Evolutionary conservation across 2,329 filamentous ascomycete species (phyloP), one percentile per base, ranked within the genome.

Genomic region (Aspergillus sergii): DNA sequence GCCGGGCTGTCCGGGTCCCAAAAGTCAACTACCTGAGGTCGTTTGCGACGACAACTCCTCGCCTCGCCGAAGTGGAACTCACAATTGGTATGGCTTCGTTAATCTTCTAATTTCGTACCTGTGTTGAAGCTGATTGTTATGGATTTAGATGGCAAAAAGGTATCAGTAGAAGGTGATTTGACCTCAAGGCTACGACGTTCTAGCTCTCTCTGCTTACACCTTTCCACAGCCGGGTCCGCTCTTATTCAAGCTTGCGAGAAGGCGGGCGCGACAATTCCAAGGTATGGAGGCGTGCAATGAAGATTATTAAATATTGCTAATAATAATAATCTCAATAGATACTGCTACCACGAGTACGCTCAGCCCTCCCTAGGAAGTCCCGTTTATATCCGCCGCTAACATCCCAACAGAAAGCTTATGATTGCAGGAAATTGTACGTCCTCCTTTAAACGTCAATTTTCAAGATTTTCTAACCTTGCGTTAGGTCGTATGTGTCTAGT

Each of bases 161-260:
- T 99, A 61, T 97, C 93, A 67, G 93, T 99, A 79, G 93, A 97
- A 91, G 93, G 93, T 96, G 89, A 68, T 69, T 59, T 41, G 34
- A 19, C 10, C 58, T 36, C 43, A 8, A 8, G 14, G 39, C 59
- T 21, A 21, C 50, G 57, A 30, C 39, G 43, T 23, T 48, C 58
- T 64, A 54, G 65, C 65, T 30, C 45, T 61, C 46, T 53, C 55
- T 67, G 53, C 75, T 77, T 63, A 76, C 66, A 65, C 64, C 56
- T 57, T 57, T 64, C 60, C 50, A 79, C 79, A 97, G 94, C 94
- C 82, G 94, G 94, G 71, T 95, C 95, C 73, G 94, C 95, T 76
- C 87, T 99, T 75, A 99, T 99, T 79, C 95, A 99, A 84, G 95
- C 95, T 77, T 99, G 95, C 85, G 95, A 99, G 83, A 97, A 99